Evolutionary conservation across 371 early-diverging fungal genomes (phyloP).

Genomic region (Apophysomyces variabilis): DNA sequence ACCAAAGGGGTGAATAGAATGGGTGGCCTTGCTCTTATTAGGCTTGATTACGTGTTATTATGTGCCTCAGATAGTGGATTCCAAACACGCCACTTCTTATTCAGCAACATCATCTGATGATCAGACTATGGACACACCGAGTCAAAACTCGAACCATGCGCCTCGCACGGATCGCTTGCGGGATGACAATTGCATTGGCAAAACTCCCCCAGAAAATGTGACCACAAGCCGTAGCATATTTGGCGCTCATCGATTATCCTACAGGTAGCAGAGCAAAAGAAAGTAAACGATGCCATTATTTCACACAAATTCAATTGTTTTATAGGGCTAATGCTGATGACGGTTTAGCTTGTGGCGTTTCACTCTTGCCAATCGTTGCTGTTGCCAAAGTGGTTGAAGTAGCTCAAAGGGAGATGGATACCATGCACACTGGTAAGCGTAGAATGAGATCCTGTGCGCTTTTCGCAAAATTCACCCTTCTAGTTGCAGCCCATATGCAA

Average conservation of each 20-base stretch:
- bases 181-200: neutral
- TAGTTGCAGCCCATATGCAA: constrained; percentile 28
- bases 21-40: neutral
- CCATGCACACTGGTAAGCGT: constrained; percentile 24
- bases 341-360: constrained; percentile 46
- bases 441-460: neutral
- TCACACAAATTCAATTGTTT: neutral
- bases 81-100: constrained; percentile 1
- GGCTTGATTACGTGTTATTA: neutral
- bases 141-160: neutral
- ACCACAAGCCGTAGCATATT: constrained; percentile 17
- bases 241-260: constrained; percentile 23
- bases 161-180: constrained; percentile 7
- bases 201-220: neutral
- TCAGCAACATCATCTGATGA: constrained; percentile 37
- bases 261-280: constrained; percentile 19
- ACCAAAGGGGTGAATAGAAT: neutral
- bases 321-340: constrained; percentile 51
- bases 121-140: neutral
- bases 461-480: neutral
- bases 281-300: neutral
- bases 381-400: constrained; percentile 39
- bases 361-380: constrained; percentile 48
- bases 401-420: constrained; percentile 19
- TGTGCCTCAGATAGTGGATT: neutral